Conservation (phyloP, 805 yeast species). For the Starmerella roubikii region DNA sequence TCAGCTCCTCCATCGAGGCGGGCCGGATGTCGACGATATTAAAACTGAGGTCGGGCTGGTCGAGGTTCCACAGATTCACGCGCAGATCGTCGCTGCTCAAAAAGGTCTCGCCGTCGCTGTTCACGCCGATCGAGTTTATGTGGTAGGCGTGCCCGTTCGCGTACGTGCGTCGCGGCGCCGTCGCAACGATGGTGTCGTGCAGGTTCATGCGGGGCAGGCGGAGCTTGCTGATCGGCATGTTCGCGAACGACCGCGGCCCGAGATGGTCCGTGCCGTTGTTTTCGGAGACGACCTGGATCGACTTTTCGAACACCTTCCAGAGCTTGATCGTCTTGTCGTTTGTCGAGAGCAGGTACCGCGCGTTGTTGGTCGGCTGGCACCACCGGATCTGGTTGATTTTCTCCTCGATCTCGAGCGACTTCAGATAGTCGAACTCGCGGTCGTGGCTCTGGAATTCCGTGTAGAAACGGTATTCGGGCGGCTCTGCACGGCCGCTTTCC, state of each 20-base stretch:
- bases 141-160: conserved; percentile 97
- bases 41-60: conserved; percentile 86
- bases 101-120: conserved; percentile 92
- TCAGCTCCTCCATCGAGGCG: conserved; percentile 94
- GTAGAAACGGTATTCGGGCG: conserved; percentile 70
- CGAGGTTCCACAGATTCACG: conserved; percentile 88
- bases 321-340: conserved; percentile 97
- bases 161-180: conserved; percentile 81
- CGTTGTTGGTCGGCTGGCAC: conserved; percentile 76
- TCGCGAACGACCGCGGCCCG: conserved; percentile 20
- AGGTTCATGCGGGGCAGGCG: conserved; percentile 78
- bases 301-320: conserved; percentile 91
- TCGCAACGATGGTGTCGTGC: conserved; percentile 90
- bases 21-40: conserved; percentile 98
- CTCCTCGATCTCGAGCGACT: conserved; percentile 93
- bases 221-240: conserved; percentile 30
- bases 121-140: conserved; percentile 86
- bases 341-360: conserved; percentile 81
- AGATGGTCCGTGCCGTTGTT: conserved; percentile 54
- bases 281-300: conserved; percentile 81
- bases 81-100: conserved; percentile 87
- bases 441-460: conserved; percentile 98
- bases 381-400: conserved; percentile 95
- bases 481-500: conserved; percentile 6
- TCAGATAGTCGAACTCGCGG: conserved; percentile 94